Evolutionary conservation across 192 early-diverging fungal species (phyloP), one percentile per base, ranked within the genome.

Genomic region (Kickxella alabastrina): DNA sequence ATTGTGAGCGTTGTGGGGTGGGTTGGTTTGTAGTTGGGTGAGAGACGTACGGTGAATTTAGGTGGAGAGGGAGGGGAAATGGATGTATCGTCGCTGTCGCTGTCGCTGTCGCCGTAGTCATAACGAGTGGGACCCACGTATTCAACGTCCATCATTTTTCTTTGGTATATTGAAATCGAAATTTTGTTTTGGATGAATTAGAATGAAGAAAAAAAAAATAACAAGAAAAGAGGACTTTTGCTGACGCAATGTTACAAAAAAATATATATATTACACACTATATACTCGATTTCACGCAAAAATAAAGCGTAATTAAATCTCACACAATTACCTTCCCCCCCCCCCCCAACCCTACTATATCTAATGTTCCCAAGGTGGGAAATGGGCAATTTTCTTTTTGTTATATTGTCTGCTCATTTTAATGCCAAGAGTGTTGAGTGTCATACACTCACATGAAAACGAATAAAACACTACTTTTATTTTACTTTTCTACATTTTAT

Each of bases 51-150:
- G 3, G 65, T 60, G 21, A 56, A 61, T 22, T 23, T 21, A 23
- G 43, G 60, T 18, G 42, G 41, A 6, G 38, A 10, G 27, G 57
- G 40, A 3, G 44, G 10, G 9, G 25, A 6, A 2, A 28, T 23
- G 9, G 27, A 13, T n/a, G 41, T 0, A 17, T 12, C 7, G 8
- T 75, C 72, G 35, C 53, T 52, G 23, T 75, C 72, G 65, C 72
- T 75, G 49, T 63, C 65, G 53, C 59, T 66, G 64, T 39, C 40
- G 43, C 40, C 49, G 43, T 48, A 51, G 56, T 68, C 72, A 65
- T 68, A 68, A 34, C 72, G 60, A 2, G 53, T 54, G 2, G 65
- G 72, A 12, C 57, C 65, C 14, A 51, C 44, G 44, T 75, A 75
- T 18, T 59, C 72, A 17, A 75, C 15, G 41, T 65, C 62, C 71